Evolutionary conservation across 2,329 filamentous ascomycete species (phyloP).

Genomic region (Didymella exigua): DNA sequence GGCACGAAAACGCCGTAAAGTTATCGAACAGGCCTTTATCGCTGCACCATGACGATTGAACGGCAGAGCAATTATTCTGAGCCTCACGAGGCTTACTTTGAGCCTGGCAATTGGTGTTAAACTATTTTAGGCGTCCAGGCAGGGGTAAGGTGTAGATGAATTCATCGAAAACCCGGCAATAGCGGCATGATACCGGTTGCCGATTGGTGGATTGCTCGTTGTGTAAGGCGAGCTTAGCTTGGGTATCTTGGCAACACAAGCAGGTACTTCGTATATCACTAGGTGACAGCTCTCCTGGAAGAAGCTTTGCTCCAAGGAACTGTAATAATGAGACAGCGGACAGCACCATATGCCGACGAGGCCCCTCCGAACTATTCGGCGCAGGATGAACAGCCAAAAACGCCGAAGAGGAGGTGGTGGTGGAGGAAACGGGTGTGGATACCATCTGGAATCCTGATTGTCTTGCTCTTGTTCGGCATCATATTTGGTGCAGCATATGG

Average conservation of each 20-base stretch:
- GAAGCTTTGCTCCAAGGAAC: background rate
- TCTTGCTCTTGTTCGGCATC: background rate
- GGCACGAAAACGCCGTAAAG: background rate
- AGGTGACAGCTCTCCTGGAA: background rate
- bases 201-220: constrained; percentile 1
- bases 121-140: background rate
- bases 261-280: constrained; percentile 1
- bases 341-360: background rate
- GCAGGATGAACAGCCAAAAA: background rate
- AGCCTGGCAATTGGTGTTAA: background rate
- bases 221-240: constrained; percentile 3
- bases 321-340: background rate
- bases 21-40: background rate
- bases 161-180: background rate
- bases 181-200: background rate
- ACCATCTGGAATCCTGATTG: background rate
- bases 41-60: background rate
- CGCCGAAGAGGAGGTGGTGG: constrained; percentile 4
- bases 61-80: background rate
- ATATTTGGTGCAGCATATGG: constrained; percentile 7
- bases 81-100: background rate
- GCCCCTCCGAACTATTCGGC: background rate
- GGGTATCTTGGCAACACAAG: constrained; percentile 7
- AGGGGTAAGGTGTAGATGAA: background rate
- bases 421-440: constrained; percentile 6